A percentile compares a stretch with the other conserved stretches of the same genome.
These are phyloP conservation scores for Fibroporia radiculosa DNA, from an alignment of 768 basidiomycete genomes.

Conservation along the genomic window DNA sequence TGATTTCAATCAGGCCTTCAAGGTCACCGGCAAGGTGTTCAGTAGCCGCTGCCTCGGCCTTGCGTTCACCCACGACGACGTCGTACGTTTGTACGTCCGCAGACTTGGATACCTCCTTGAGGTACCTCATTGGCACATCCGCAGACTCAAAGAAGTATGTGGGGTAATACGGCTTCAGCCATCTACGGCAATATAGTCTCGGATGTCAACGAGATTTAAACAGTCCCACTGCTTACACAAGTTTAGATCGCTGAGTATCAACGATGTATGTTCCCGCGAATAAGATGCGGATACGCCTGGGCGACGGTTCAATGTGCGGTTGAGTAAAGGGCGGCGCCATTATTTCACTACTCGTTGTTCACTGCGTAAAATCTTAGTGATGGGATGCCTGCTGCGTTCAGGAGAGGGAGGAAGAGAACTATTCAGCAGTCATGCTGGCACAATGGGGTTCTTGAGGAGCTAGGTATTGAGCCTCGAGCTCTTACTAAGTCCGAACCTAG, in stretches of 20 bases:
- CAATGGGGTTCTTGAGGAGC: too few relatives aligned
- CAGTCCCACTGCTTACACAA: constrained; percentile 40
- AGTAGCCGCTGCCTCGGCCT: constrained; percentile 33
- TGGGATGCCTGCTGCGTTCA: too few relatives aligned
- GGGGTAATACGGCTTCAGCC: constrained; percentile 49
- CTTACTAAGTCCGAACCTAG: too few relatives aligned
- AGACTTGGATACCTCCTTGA: constrained; percentile 22
- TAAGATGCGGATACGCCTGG: constrained; percentile 47
- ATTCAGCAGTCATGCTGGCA: too few relatives aligned
- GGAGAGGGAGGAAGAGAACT: too few relatives aligned
- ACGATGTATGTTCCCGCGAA: constrained; percentile 44
- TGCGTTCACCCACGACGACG: constrained; percentile 33
- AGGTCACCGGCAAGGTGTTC: constrained; percentile 30
- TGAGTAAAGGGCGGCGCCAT: constrained; percentile 26
- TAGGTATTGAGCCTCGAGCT: too few relatives aligned
- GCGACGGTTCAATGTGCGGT: constrained; percentile 39
- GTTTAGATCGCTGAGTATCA: constrained; percentile 48
- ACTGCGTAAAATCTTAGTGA: too few relatives aligned
- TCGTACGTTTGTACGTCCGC: constrained; percentile 32
- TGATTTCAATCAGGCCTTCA: constrained; percentile 40
- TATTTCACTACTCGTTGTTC: too few relatives aligned
- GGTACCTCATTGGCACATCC: constrained; percentile 37
- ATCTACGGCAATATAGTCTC: constrained; percentile 26
- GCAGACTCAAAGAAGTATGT: constrained; percentile 42
- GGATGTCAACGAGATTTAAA: neutral